Base-by-base conservation (phyloP, 1,139 yeast species). In the Zygoascus hellenicus region DNA sequence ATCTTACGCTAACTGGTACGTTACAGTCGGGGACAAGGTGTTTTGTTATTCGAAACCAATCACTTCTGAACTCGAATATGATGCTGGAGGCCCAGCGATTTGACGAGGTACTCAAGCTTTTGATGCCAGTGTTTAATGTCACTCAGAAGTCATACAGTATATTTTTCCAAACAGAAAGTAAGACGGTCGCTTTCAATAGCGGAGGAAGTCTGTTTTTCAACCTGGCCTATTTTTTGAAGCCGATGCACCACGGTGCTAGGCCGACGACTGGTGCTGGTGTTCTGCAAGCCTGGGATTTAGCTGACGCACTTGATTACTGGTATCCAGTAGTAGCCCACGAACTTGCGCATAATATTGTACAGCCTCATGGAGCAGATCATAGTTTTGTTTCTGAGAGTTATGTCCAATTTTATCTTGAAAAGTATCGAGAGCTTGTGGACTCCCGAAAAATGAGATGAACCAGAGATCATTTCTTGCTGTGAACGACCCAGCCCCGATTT, bases 311-410 rank as follows among this genome's bases (percentile, higher is more conserved):
- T 42, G 64, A 65, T 47, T 69, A 57, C 52, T 69, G 73, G 71
- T 69, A 57, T 46, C 65, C 71, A 1, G 61, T 68, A 5, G 55
- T 66, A 48, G 72, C 73, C 1, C 74, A 69, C 46, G 74, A 69
- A 49, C 52, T 69, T 45, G 73, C 74, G 2, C 74, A 69, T 53
- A 70, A 69, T 48, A 45, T 69, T 36, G 66, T 57, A 4, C 16
- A 54, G 1, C 55, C 60, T 11, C 74, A 69, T 50, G 72, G 72
- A 5, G 58, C 62, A n/a, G 53, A 56, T 36, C 74, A 70, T 51
- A 62, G 70, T 5, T 65, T 56, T 45, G 64, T 58, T 48, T 55
- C 68, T 31, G 72, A 67, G 49, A 51, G 58, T 9, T 63, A 61
- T 44, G 51, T 63, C 11, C 67, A 64, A 43, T 40, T 46, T 26